Conservation (phyloP, 768 basidiomycete genomes). For the Calocybe gangraenosa region DNA sequence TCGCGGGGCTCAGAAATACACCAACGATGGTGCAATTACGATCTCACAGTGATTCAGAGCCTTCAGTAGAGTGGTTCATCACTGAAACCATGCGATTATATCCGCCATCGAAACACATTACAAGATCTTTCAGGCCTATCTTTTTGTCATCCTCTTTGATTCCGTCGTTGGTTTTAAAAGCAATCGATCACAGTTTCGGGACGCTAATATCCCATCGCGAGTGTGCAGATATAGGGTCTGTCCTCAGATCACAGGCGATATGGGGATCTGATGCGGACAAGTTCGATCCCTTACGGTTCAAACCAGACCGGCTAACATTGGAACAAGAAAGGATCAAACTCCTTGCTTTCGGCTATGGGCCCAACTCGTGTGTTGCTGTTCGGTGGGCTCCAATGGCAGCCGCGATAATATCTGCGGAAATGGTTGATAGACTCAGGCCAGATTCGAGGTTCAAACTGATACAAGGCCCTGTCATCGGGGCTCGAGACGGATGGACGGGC, state of each 20-base stretch:
- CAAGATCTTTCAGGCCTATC: conserved; percentile 18
- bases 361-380: conserved; percentile 41
- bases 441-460: conserved; percentile 23
- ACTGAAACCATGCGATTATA: conserved; percentile 44
- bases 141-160: background rate
- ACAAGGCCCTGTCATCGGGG: conserved; percentile 28
- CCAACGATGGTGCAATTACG: conserved; percentile 28
- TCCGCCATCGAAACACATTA: conserved; percentile 48
- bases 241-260: conserved; percentile 27
- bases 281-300: conserved; percentile 43
- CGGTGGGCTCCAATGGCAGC: conserved; percentile 51
- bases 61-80: conserved; percentile 34
- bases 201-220: conserved; percentile 13
- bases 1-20: conserved; percentile 30
- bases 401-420: conserved; percentile 39
- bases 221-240: conserved; percentile 30
- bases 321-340: conserved; percentile 17
- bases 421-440: conserved; percentile 31
- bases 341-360: conserved; percentile 49
- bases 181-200: conserved; percentile 1
- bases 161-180: background rate
- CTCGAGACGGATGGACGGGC: conserved; percentile 40
- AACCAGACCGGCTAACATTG: conserved; percentile 15
- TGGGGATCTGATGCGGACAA: conserved; percentile 31
- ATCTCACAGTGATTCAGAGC: conserved; percentile 8